phyloP scores from a whole-genome alignment of 257 asterid genomes.

The Echites panduratus region DNA sequence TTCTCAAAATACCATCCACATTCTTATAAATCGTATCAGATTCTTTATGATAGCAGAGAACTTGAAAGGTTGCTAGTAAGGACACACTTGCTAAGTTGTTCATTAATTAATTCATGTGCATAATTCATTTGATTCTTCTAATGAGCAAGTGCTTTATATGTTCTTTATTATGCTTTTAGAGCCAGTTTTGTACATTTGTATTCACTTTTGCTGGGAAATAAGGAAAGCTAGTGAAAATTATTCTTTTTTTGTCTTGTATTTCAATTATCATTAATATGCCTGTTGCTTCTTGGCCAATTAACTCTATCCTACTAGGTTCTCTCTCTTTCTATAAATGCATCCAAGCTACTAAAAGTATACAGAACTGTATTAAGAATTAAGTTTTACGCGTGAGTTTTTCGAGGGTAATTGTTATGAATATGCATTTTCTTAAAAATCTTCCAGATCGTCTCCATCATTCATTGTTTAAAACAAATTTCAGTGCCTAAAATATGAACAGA shows the following conservation, averaged over 20 bases:
- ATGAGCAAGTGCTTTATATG: not conserved
- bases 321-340: not conserved
- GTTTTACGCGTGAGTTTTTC: not conserved
- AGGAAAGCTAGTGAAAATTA: not conserved
- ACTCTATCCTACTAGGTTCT: not conserved
- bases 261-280: not conserved
- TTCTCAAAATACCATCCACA: constrained; percentile 72
- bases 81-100: not conserved
- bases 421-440: not conserved
- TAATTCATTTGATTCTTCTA: not conserved
- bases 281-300: not conserved
- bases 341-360: not conserved
- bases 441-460: not conserved
- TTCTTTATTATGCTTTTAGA: not conserved
- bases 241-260: not conserved
- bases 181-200: not conserved
- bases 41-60: constrained; percentile 68
- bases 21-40: constrained; percentile 67
- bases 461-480: not conserved
- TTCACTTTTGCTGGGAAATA: not conserved
- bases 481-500: not conserved
- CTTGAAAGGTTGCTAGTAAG: constrained; percentile 64
- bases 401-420: not conserved
- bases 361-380: not conserved
- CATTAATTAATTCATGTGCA: not conserved